phyloP scores from a whole-genome alignment of 139 green algal genomes.

The Chlorella sp. region DNA sequence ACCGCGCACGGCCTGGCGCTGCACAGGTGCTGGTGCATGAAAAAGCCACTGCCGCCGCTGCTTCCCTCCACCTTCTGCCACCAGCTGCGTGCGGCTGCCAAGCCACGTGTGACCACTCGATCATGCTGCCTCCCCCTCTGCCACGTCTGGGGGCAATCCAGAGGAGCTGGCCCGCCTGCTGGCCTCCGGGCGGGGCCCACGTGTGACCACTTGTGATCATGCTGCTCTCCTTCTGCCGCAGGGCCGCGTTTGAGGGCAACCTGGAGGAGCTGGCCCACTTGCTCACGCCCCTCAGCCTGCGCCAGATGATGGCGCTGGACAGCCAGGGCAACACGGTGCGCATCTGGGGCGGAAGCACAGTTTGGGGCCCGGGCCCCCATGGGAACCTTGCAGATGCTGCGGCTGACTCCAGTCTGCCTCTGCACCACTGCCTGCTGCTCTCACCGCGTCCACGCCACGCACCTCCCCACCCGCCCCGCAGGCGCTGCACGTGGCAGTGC shows the following conservation, averaged over 20 bases:
- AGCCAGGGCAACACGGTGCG: conserved; percentile 72
- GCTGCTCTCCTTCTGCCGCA: not conserved
- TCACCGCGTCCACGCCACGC: not conserved
- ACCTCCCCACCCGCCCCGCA: conserved; percentile 11
- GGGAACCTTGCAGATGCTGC: not conserved
- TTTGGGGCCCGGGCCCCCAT: not conserved
- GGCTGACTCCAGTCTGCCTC: too few species aligned
- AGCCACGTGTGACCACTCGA: too few species aligned
- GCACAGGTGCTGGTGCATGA: not conserved
- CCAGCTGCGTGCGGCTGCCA: too few species aligned
- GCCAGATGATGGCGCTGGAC: conserved; percentile 47
- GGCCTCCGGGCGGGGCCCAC: too few species aligned
- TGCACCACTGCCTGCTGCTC: not conserved
- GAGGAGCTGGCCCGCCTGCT: too few species aligned
- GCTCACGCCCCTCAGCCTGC: conserved; percentile 8
- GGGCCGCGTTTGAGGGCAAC: conserved; percentile 57
- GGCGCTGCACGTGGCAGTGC: conserved; percentile 72
- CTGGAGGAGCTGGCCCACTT: conserved; percentile 29
- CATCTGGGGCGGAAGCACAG: too few species aligned
- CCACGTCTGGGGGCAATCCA: too few species aligned
- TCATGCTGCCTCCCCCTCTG: too few species aligned
- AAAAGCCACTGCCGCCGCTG: too few species aligned
- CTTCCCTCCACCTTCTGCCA: too few species aligned
- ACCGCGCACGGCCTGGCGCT: not conserved
- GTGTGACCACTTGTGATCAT: too few species aligned